Evolutionary conservation across 768 basidiomycete species (phyloP).

Genomic region (Pisolithus albus): DNA sequence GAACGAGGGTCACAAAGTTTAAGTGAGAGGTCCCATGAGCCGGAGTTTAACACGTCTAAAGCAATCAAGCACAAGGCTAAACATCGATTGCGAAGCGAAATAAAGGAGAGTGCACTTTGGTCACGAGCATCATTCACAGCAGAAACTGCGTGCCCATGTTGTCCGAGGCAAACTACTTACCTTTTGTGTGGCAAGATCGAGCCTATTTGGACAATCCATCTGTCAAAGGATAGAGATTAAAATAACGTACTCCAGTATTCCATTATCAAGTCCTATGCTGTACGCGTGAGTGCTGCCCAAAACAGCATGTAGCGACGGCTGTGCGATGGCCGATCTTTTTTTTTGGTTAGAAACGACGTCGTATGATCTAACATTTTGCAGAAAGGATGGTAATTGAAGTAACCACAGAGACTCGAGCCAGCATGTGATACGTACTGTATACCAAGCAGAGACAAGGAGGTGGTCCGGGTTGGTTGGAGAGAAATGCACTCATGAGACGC

Average conservation of each 20-base stretch:
- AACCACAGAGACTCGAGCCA: constrained; percentile 22
- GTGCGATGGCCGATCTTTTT: constrained; percentile 86
- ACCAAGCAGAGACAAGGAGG: constrained; percentile 86
- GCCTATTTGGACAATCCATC: constrained; percentile 35
- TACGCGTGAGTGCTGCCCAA: constrained; percentile 61
- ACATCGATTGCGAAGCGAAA: background rate
- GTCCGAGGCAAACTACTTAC: constrained; percentile 65
- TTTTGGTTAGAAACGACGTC: constrained; percentile 49
- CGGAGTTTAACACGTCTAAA: constrained; percentile 69
- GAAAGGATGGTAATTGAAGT: constrained; percentile 26
- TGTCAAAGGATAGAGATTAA: background rate
- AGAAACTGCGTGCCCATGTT: constrained; percentile 76
- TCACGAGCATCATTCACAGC: constrained; percentile 64
- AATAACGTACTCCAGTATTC: constrained; percentile 66
- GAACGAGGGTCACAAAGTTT: constrained; percentile 83
- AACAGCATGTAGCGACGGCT: constrained; percentile 79
- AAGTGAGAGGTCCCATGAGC: constrained; percentile 88
- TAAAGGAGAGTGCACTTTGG: constrained; percentile 42
- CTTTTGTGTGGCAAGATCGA: constrained; percentile 71
- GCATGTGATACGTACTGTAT: constrained; percentile 43
- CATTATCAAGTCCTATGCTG: constrained; percentile 82
- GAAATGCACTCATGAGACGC: constrained; percentile 73
- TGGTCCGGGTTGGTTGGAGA: constrained; percentile 75
- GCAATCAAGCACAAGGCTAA: background rate
- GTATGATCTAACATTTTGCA: constrained; percentile 55